Evolutionary conservation across 495 filamentous ascomycete genomes (phyloP).

Genomic region (Aspergillus cavernicola): DNA sequence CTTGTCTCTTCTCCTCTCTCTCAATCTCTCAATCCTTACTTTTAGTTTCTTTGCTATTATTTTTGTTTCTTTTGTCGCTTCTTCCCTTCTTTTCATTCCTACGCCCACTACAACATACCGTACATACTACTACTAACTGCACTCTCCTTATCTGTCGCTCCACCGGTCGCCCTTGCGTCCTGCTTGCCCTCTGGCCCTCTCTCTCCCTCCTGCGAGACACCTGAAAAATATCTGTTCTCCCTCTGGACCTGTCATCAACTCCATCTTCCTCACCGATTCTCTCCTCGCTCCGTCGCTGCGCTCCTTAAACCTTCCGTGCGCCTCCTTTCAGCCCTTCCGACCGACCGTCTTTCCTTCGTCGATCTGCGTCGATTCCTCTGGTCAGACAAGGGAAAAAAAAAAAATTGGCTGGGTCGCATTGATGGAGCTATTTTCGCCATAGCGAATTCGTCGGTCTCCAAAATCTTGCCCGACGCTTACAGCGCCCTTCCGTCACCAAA

Average conservation of each 20-base stretch:
- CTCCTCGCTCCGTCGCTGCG: slow-evolving; percentile 2
- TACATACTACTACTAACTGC: neutral
- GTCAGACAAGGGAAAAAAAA: neutral
- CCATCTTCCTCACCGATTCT: slow-evolving; percentile 14
- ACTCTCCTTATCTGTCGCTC: slow-evolving; percentile 10
- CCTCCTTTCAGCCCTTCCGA: neutral
- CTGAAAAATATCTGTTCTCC: slow-evolving; percentile 2
- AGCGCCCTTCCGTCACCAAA: slow-evolving; percentile 33
- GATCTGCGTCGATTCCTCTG: neutral
- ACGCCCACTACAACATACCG: too few species aligned
- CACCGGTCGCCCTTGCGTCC: slow-evolving; percentile 22
- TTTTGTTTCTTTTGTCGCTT: slow-evolving; percentile 8
- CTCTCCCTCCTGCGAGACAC: slow-evolving; percentile 8
- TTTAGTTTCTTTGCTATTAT: slow-evolving; percentile 10
- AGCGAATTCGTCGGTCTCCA: slow-evolving; percentile 1
- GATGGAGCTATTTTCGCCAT: slow-evolving; percentile 21
- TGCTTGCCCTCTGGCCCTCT: neutral
- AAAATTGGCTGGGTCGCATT: slow-evolving; percentile 7
- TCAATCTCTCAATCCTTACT: slow-evolving; percentile 7
- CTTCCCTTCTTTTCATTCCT: neutral
- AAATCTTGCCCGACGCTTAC: neutral
- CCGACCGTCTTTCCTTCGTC: neutral
- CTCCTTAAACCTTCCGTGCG: slow-evolving; percentile 8
- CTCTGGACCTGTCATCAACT: neutral
- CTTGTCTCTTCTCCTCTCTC: neutral